Base-by-base conservation (phyloP, 2,329 filamentous ascomycete genomes). In the Trichoderma aggressivum region DNA sequence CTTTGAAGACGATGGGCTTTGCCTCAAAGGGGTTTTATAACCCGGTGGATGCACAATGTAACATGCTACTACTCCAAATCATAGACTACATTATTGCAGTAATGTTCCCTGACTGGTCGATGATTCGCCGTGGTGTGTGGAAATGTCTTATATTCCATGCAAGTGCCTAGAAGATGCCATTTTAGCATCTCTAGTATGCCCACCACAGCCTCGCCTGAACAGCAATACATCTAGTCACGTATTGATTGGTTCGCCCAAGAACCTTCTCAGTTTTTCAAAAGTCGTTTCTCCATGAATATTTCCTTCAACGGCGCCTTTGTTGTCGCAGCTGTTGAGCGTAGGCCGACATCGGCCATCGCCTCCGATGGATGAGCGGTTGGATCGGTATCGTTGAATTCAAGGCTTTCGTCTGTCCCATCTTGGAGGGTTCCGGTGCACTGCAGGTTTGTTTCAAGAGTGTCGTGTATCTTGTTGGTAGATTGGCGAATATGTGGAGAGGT, bases 1-100 rank as follows among this genome's bases (percentile, higher is more conserved):
- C 36, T 1, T 11, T n/a, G 43, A 47, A 47, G 18, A 47, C 10
- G 18, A 47, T 1, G 18, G 5, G 43, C 18, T 11, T 47, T 21
- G 1, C 43, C 5, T 5, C 1, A 5, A 21, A 47, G 0, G 1
- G n/a, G n/a, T 47, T 0, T 21, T 8, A 50, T 50, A 50, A 50
- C 43, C 43, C 43, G n/a, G 10, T 12, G n/a, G 10, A 6, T 50
- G 43, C 0, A 1, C 43, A 12, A 50, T 21, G n/a, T 6, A 21
- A 21, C 43, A 12, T 50, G 43, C 4, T 6, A 50, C 1, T 11
- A 50, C n/a, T 21, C 16, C 16, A n/a, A 43, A 50, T 50, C 0
- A 21, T n/a, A 47, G 18, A 47, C 1, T 2, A 8, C 18, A 47
- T 47, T 21, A n/a, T 21, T 47, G 10, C 18, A 43, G 3, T 18